Evolutionary conservation across 176 grass and related monocot species (phyloP), one percentile per base, ranked within the genome.

Genomic region (Oryza officinalis): DNA sequence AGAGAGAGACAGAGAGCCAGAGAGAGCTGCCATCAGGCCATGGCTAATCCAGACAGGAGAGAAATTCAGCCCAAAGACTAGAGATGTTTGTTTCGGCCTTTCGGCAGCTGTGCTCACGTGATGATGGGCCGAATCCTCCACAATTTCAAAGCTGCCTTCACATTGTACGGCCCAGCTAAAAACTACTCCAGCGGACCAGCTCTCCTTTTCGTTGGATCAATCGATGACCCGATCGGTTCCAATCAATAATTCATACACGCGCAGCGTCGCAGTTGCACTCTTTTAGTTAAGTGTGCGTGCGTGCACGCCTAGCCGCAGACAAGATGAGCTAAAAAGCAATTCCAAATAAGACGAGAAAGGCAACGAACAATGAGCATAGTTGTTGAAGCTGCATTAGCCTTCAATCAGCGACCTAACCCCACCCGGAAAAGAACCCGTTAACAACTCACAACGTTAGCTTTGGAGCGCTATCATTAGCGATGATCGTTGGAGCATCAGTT

Each of bases 281-380:
- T 18, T 8, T 38, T 30, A 44, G 8, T 20, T 12, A 33, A 57
- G 6, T n/a, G 27, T 75, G 15, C 60, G 0, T 70, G 0, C 32
- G 2, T 80, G 87, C 65, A 65, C 32, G 54, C 83, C 50, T 9
- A 65, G 72, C 69, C 32, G 70, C 65, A 27, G 78, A 86, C 88
- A 86, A 10, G 12, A 65, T 13, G 2, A 13, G 14, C 77, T 27
- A 5, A 43, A 57, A 27, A 43, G 7, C 5, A 23, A 5, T 27
- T 9, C 11, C 13, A 85, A 49, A 40, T 85, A 81, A 72, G 83
- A 86, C 83, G 83, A 81, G 41, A 82, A 72, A 71, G 11, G 20
- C 27, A 27, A n/a, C 18, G 52, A 17, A 20, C 27, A 84, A 84
- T 25, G 52, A 35, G 25, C n/a, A 84, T 22, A n/a, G 52, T n/a